A percentile compares a stretch with the other conserved stretches of the same genome.
Evolutionary conservation across 495 filamentous ascomycete genomes (phyloP).

Genomic region (Penicillium crystallinum): DNA sequence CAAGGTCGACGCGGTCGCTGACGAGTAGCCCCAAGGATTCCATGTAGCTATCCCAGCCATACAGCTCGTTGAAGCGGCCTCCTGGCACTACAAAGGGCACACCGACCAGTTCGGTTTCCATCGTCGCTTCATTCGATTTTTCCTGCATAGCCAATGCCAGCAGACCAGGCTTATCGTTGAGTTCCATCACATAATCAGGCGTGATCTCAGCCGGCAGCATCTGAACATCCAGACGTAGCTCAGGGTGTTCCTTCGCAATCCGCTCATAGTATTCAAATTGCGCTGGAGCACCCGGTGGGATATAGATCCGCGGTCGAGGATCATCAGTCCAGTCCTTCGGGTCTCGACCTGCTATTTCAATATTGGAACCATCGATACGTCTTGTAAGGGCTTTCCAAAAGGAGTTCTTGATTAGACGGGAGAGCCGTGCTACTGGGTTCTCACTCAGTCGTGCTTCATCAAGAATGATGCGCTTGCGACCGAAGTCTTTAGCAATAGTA

Average conservation of each 20-base stretch:
- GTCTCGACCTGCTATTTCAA: slow-evolving; percentile 77
- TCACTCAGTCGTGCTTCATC: slow-evolving; percentile 85
- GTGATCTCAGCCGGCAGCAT: slow-evolving; percentile 67
- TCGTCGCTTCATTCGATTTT: slow-evolving; percentile 55
- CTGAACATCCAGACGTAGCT: slow-evolving; percentile 80
- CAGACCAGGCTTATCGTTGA: slow-evolving; percentile 83
- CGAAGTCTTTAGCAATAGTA: slow-evolving; percentile 79
- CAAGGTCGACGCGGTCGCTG: slow-evolving; percentile 74
- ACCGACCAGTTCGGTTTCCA: slow-evolving; percentile 62
- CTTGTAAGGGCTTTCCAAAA: slow-evolving; percentile 91
- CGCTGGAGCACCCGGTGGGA: slow-evolving; percentile 77
- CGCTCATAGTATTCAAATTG: slow-evolving; percentile 83
- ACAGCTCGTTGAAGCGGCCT: slow-evolving; percentile 94
- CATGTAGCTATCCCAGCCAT: slow-evolving; percentile 98
- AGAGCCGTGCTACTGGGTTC: slow-evolving; percentile 83
- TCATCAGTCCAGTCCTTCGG: slow-evolving; percentile 89
- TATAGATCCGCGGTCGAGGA: slow-evolving; percentile 84
- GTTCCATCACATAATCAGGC: slow-evolving; percentile 62
- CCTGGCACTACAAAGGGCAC: slow-evolving; percentile 94
- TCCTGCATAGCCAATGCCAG: slow-evolving; percentile 88
- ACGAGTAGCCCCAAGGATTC: slow-evolving; percentile 80
- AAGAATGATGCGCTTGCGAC: slow-evolving; percentile 76
- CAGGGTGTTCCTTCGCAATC: slow-evolving; percentile 67
- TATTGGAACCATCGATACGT: slow-evolving; percentile 81
- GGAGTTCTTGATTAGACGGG: slow-evolving; percentile 74